Base-by-base conservation (phyloP, 2,329 filamentous ascomycete genomes). In the Atkinsonella texensis region DNA sequence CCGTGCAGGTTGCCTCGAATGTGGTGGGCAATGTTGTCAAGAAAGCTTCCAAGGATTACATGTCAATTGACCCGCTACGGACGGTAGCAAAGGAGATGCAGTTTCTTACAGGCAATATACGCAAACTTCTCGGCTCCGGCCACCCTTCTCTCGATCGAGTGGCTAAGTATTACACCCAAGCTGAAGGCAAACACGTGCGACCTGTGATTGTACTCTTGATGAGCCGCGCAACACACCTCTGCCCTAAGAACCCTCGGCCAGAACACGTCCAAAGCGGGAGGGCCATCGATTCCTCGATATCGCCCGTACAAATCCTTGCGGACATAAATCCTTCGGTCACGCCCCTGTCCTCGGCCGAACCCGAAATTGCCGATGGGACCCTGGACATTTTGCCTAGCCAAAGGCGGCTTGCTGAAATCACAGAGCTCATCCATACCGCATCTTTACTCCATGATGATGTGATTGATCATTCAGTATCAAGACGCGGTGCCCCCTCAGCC, bases 371-470 rank as follows among this genome's bases (percentile, higher is more conserved):
- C 48, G 65, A 68, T 40, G 58, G 59, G 51, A 74, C 76, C 51
- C 69, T 78, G 59, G 81, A 87, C 58, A 93, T 98, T 58, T 81
- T 97, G 18, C 91, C 93, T n/a, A 86, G 89, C 17, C 93, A 98
- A 65, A 79, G 91, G 57, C 84, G 93, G 28, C 76, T 98, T 39
- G 93, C 93, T 49, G 93, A 98, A 69, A 97, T 98, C 62, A 93
- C 91, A 2, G 93, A 98, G 69, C 77, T 98, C 51, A 97, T 98
- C 58, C 93, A 98, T 69, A 97, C 93, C 0, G 90, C 93, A 0
- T 97, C 91, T 1, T 79, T 98, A 17, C 81, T 98, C 13, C 93
- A 98, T 70, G 93, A 98, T 76, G 93, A 98, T 70, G 93, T 98
- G 32, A 95, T 98, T 63, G 93, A 98, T 65, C 87, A 91, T 66